A percentile compares a stretch with the other conserved stretches of the same genome.
These are phyloP conservation scores for Epichloe glyceriae DNA, from an alignment of 2,329 filamentous ascomycete genomes.

Conservation along the genomic window DNA sequence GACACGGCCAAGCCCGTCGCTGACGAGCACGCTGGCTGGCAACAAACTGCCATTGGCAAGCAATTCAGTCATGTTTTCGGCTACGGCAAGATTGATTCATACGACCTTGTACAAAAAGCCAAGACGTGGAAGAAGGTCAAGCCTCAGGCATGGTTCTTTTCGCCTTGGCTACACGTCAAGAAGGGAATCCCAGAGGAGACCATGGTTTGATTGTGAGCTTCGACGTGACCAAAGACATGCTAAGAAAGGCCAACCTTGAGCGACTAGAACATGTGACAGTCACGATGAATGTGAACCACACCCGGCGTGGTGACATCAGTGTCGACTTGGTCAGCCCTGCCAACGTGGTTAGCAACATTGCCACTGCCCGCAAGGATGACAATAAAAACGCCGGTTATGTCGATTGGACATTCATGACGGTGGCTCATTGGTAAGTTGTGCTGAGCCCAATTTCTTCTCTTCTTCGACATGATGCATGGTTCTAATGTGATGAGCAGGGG, in stretches of 20 bases:
- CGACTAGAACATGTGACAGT: slow-evolving; percentile 89
- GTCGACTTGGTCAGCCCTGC: slow-evolving; percentile 81
- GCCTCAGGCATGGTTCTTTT: slow-evolving; percentile 88
- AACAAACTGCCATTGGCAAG: slow-evolving; percentile 66
- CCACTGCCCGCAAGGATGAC: slow-evolving; percentile 61
- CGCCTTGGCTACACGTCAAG: slow-evolving; percentile 86
- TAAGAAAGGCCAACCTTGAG: slow-evolving; percentile 71
- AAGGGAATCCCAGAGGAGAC: slow-evolving; percentile 75
- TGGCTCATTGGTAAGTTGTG: slow-evolving; percentile 71
- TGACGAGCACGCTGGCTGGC: slow-evolving; percentile 58
- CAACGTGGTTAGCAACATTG: slow-evolving; percentile 71
- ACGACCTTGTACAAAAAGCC: slow-evolving; percentile 69
- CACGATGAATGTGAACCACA: slow-evolving; percentile 92
- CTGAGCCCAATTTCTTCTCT: not conserved
- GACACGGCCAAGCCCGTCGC: slow-evolving; percentile 74
- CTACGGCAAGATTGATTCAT: slow-evolving; percentile 90
- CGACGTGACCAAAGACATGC: slow-evolving; percentile 67
- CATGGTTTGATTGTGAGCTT: slow-evolving; percentile 69
- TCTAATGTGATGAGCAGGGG: slow-evolving; percentile 47
- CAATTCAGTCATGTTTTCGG: slow-evolving; percentile 91
- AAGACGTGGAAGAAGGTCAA: slow-evolving; percentile 82
- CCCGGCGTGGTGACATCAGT: slow-evolving; percentile 76
- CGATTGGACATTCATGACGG: slow-evolving; percentile 99
- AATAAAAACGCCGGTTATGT: slow-evolving; percentile 56
- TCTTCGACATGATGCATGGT: not conserved